These are phyloP conservation scores for Cladobotryum mycophilum DNA, from an alignment of 2,329 filamentous ascomycete genomes.

Conservation along the genomic window DNA sequence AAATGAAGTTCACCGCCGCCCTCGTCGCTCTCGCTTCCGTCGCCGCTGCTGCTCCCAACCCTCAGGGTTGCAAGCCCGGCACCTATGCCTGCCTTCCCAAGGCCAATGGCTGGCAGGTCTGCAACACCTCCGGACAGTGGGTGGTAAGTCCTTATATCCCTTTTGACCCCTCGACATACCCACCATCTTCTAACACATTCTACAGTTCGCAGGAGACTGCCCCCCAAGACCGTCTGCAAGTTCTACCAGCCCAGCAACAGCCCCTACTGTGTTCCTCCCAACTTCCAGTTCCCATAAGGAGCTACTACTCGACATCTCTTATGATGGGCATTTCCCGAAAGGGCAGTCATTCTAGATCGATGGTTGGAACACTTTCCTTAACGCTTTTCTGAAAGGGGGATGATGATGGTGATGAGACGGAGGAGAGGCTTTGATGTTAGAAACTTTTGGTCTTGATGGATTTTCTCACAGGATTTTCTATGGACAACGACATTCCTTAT, in stretches of 20 bases:
- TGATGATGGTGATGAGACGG: no score
- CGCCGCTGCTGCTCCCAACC: slow-evolving; percentile 8
- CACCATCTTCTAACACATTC: background rate
- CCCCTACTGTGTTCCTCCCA: slow-evolving; percentile 33
- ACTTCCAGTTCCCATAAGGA: slow-evolving; percentile 17
- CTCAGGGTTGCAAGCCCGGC: slow-evolving; percentile 24
- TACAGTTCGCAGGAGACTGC: slow-evolving; percentile 28
- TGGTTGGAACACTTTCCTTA: no score
- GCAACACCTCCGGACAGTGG: slow-evolving; percentile 24
- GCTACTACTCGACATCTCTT: no score
- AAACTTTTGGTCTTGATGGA: no score
- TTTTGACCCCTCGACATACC: background rate
- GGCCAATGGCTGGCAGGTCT: slow-evolving; percentile 27
- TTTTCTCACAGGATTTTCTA: no score
- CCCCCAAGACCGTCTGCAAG: slow-evolving; percentile 31
- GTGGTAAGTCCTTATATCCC: slow-evolving; percentile 23
- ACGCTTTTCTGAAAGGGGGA: no score
- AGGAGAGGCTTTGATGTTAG: no score
- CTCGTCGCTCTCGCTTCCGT: slow-evolving; percentile 17
- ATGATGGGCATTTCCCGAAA: no score
- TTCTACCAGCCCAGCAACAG: slow-evolving; percentile 29
- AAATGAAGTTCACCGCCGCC: slow-evolving; percentile 26
- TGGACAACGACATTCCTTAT: no score
- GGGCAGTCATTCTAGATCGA: no score
- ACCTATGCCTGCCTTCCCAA: slow-evolving; percentile 28